Evolutionary conservation across 2,329 filamentous ascomycete genomes (phyloP).

Genomic region (Aciculosporium take): DNA sequence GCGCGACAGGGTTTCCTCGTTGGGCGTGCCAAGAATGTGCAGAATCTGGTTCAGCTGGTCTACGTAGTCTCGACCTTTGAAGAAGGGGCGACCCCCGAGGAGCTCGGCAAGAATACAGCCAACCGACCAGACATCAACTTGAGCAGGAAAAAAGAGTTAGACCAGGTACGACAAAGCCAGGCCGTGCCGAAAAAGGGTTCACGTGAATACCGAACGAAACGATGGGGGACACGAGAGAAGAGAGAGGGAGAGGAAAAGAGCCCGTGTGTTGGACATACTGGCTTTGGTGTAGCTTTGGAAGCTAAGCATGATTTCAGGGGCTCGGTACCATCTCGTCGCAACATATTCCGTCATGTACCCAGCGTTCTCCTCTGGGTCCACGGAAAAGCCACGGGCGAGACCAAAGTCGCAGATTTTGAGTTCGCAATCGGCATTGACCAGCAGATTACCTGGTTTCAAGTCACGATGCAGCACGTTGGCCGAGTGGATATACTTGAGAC

Average conservation of each 20-base stretch:
- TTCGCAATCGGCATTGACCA: constrained; percentile 98
- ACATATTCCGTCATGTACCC: constrained; percentile 99
- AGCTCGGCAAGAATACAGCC: constrained; percentile 95
- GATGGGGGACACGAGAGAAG: not conserved
- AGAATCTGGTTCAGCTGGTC: constrained; percentile 99
- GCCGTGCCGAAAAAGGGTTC: too few species aligned
- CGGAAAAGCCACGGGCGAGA: constrained; percentile 86
- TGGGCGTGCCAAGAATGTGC: constrained; percentile 92
- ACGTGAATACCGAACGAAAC: too few species aligned
- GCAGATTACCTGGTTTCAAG: constrained; percentile 88
- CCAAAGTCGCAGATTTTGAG: constrained; percentile 99
- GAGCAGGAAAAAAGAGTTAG: not conserved
- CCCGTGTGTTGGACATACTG: constrained; percentile 50
- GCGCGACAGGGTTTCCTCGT: constrained; percentile 81
- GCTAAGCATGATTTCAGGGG: constrained; percentile 97
- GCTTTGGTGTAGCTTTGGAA: constrained; percentile 99
- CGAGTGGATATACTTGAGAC: constrained; percentile 97
- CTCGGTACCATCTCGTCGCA: constrained; percentile 86
- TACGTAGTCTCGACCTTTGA: constrained; percentile 98
- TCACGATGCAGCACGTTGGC: constrained; percentile 96
- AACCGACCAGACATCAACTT: constrained; percentile 98
- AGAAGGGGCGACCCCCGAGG: constrained; percentile 90
- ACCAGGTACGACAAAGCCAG: too few species aligned
- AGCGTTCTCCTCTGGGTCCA: constrained; percentile 94
- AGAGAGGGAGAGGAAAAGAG: not conserved